Evolutionary conservation across 2,329 filamentous ascomycete genomes (phyloP), one percentile per base, ranked within the genome.

Genomic region (Ophiostoma sp.): DNA sequence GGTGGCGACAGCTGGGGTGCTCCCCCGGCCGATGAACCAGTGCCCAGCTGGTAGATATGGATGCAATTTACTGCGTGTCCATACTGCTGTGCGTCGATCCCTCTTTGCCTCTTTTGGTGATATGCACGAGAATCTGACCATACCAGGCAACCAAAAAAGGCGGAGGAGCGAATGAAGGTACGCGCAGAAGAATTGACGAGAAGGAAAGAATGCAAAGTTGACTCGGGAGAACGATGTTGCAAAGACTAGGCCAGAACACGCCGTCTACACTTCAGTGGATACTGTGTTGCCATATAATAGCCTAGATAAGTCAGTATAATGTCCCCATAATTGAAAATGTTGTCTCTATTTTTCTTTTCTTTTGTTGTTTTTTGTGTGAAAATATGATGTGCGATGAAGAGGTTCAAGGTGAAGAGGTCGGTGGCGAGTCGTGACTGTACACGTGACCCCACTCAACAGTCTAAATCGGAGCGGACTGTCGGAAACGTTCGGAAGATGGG

Each of bases 1-100:
- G 75, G 74, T 17, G 66, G 39, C 17, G 68, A 66, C 25, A 31
- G 22, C 19, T 42, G 52, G n/a, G 70, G 48, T 66, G 59, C 33
- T 36, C 9, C 3, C 52, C n/a, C 39, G 19, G 69, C 39, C 6
- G 55, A 22, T n/a, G 50, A 55, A 8, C 6, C 50, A 3, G 39
- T 12, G 39, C 15, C 42, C 15, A 48, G 42, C 50, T 61, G 55
- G 55, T 61, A 61, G 28, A 17, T 11, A 28, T 22, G 17, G 15
- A 31, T 39, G 57, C 57, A n/a, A 3, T 39, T 39, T 31, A 22
- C 17, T 36, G 31, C 19, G 3, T 12, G 39, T 19, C 31, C 57
- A 36, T 9, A 3, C 55, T 42, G 39, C 39, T 12, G 11, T 5
- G 6, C 39, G 12, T 15, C 39, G 39, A 42, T 5, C 39, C 39